These are phyloP conservation scores for Leccinum subtestaceum DNA, from an alignment of 768 basidiomycete genomes.

Conservation along the genomic window DNA sequence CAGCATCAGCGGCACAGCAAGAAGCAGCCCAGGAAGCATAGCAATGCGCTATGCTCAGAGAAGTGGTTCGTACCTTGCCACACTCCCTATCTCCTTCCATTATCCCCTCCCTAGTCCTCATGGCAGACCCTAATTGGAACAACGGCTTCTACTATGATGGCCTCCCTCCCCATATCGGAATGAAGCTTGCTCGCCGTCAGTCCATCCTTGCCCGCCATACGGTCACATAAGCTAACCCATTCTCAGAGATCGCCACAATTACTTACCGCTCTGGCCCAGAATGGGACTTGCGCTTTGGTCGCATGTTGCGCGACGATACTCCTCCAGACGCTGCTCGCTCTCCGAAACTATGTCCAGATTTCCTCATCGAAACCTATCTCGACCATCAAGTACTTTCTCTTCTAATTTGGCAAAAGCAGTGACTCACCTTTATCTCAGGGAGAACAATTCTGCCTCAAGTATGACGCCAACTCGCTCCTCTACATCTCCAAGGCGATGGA, in stretches of 20 bases:
- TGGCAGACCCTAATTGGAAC: constrained; percentile 99
- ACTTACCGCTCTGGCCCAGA: constrained; percentile 99
- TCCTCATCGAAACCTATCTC: constrained; percentile 97
- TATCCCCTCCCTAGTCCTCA: constrained; percentile 63
- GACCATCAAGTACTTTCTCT: constrained; percentile 69
- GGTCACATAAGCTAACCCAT: neutral
- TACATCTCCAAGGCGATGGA: constrained; percentile 99
- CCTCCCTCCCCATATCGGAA: constrained; percentile 94
- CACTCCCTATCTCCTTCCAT: neutral
- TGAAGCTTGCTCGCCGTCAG: constrained; percentile 97
- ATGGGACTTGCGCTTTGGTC: constrained; percentile 97
- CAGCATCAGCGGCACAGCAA: constrained; percentile 91
- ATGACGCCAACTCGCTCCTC: constrained; percentile 98
- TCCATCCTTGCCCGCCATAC: constrained; percentile 6
- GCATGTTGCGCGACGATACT: constrained; percentile 50
- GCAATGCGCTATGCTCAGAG: constrained; percentile 96
- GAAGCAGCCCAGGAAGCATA: constrained; percentile 87
- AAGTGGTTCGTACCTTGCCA: constrained; percentile 59
- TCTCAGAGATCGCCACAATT: constrained; percentile 93
- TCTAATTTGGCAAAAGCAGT: accelerated
- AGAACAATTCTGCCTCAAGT: constrained; percentile 96
- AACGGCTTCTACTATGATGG: constrained; percentile 96
- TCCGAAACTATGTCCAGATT: constrained; percentile 93
- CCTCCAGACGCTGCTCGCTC: constrained; percentile 10
- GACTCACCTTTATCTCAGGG: constrained; percentile 49